phyloP scores from a whole-genome alignment of 768 basidiomycete genomes.

The Suillus weaverae region DNA sequence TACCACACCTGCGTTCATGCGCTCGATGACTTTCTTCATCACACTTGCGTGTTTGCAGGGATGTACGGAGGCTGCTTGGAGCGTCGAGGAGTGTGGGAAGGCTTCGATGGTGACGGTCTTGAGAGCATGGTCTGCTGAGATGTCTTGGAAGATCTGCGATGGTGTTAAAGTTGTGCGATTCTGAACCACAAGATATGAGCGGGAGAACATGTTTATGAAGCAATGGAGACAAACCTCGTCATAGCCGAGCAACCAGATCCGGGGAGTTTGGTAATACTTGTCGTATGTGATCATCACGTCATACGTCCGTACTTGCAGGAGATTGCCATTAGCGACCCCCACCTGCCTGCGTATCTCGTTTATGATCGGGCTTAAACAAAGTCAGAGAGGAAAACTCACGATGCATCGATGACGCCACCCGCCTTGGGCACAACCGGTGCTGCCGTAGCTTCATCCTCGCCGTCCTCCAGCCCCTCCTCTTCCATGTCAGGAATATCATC shows the following conservation, averaged over 20 bases:
- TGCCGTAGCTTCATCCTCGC: conserved; percentile 83
- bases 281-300: conserved; percentile 99
- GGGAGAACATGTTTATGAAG: conserved; percentile 6
- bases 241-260: conserved; percentile 97
- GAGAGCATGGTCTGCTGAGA: conserved; percentile 94
- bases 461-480: conserved; percentile 87
- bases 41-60: conserved; percentile 99
- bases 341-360: conserved; percentile 44
- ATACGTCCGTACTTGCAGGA: conserved; percentile 95
- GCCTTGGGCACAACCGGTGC: conserved; percentile 61
- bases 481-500: conserved; percentile 99
- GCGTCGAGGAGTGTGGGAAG: conserved; percentile 88
- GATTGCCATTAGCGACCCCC: conserved; percentile 73
- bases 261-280: conserved; percentile 98
- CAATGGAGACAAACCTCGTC: conserved; percentile 70
- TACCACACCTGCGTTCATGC: conserved; percentile 90
- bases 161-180: conserved; percentile 87
- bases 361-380: conserved; percentile 6
- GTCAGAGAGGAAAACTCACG: conserved; percentile 37
- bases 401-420: conserved; percentile 43
- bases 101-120: conserved; percentile 99
- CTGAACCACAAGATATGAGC: conserved; percentile 39
- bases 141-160: conserved; percentile 93
- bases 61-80: conserved; percentile 92
- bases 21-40: conserved; percentile 99